Evolutionary conservation across 2,329 filamentous ascomycete species (phyloP).

Genomic region (Ascochyta clinopodiicola): DNA sequence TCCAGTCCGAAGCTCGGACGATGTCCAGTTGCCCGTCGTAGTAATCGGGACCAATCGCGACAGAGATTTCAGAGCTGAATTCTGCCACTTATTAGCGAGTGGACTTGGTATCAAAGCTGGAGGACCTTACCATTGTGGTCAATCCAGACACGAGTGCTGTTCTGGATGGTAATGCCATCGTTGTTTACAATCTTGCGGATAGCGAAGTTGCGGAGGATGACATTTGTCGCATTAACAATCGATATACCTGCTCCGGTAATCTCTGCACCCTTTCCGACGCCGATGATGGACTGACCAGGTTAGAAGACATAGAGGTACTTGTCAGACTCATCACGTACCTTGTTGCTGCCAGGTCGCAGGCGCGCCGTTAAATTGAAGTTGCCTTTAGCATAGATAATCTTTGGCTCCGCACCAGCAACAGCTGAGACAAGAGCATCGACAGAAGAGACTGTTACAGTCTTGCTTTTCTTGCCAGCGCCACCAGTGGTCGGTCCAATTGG

Average conservation of each 20-base stretch:
- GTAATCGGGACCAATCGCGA: slow-evolving; percentile 66
- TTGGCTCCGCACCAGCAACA: slow-evolving; percentile 32
- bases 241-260: slow-evolving; percentile 58
- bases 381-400: slow-evolving; percentile 54
- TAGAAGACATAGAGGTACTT: slow-evolving; percentile 32
- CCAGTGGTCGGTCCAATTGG: slow-evolving; percentile 43
- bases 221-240: slow-evolving; percentile 62
- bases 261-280: slow-evolving; percentile 51
- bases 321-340: not conserved
- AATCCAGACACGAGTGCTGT: slow-evolving; percentile 65
- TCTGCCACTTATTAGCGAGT: slow-evolving; percentile 39
- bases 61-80: slow-evolving; percentile 63
- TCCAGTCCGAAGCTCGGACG: slow-evolving; percentile 67
- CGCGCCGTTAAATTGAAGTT: slow-evolving; percentile 52
- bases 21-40: slow-evolving; percentile 72
- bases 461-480: slow-evolving; percentile 36
- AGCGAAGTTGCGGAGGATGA: slow-evolving; percentile 69
- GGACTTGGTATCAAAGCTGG: fast-evolving
- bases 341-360: slow-evolving; percentile 54
- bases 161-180: slow-evolving; percentile 67
- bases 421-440: slow-evolving; percentile 36
- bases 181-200: slow-evolving; percentile 64
- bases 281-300: slow-evolving; percentile 36
- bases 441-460: slow-evolving; percentile 38
- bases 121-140: slow-evolving; percentile 62